These are phyloP conservation scores for Pseudocercospora eumusae DNA, from an alignment of 2,329 filamentous ascomycete genomes.

Conservation along the genomic window DNA sequence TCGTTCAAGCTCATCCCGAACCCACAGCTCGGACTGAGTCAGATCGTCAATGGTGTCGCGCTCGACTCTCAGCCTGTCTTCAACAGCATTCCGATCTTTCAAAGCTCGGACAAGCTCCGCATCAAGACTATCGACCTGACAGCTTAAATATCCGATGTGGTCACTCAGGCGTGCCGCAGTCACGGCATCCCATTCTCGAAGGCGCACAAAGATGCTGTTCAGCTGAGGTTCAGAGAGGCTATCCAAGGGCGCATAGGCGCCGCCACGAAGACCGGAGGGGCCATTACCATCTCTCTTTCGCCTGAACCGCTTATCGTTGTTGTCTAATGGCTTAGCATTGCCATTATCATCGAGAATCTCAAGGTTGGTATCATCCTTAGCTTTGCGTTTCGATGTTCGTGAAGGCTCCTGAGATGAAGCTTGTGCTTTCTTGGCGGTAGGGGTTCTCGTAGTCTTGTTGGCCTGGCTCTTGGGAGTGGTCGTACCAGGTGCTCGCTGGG, in stretches of 20 bases:
- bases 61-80: background rate
- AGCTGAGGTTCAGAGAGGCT: background rate
- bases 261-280: background rate
- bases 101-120: background rate
- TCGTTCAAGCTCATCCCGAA: background rate
- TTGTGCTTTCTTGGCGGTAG: background rate
- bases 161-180: background rate
- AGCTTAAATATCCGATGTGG: background rate
- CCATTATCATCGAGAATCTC: background rate
- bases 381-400: background rate
- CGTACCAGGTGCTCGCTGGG: background rate
- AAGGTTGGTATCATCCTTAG: background rate
- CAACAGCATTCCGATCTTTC: background rate
- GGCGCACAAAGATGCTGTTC: background rate
- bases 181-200: background rate
- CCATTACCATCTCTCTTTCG: background rate
- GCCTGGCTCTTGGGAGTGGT: background rate
- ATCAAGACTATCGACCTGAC: background rate
- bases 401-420: background rate
- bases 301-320: background rate
- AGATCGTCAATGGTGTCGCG: background rate
- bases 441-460: background rate
- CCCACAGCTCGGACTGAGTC: background rate
- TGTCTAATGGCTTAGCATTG: background rate
- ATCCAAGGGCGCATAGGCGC: background rate